Evolutionary conservation across 2,329 filamentous ascomycete genomes (phyloP).

Genomic region (Blumeria hordei): DNA sequence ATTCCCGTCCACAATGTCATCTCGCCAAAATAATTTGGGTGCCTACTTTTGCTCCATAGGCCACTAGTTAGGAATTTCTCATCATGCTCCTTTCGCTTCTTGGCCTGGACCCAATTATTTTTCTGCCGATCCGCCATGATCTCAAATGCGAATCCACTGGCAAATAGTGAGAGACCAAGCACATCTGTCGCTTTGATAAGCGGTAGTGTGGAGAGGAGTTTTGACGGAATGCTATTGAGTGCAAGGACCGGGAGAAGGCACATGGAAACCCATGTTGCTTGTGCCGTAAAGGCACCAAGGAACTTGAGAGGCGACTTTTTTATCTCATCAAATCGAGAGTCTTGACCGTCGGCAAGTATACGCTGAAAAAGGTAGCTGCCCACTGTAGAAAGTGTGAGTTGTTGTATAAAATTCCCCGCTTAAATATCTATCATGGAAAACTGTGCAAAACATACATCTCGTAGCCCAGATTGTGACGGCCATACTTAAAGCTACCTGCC

Average conservation of each 20-base stretch:
- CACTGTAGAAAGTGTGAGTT: slow-evolving; percentile 19
- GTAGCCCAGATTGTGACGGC: slow-evolving; percentile 37
- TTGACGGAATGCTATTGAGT: slow-evolving; percentile 33
- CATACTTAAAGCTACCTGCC: slow-evolving; percentile 28
- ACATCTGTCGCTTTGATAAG: slow-evolving; percentile 26
- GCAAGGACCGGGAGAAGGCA: slow-evolving; percentile 40
- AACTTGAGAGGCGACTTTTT: slow-evolving; percentile 27
- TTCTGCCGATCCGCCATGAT: slow-evolving; percentile 39
- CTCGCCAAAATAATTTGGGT: slow-evolving; percentile 55
- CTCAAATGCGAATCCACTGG: slow-evolving; percentile 34
- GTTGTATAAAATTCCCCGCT: not conserved
- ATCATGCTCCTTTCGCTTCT: slow-evolving; percentile 38
- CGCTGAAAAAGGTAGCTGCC: slow-evolving; percentile 39
- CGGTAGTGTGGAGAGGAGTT: slow-evolving; percentile 24
- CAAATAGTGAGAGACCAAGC: slow-evolving; percentile 31
- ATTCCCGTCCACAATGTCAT: slow-evolving; percentile 44
- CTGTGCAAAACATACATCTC: slow-evolving; percentile 22
- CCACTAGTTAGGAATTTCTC: slow-evolving; percentile 41
- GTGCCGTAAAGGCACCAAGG: slow-evolving; percentile 29
- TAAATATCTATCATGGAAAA: too few species aligned
- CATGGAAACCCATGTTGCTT: slow-evolving; percentile 45
- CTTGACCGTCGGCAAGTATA: slow-evolving; percentile 31
- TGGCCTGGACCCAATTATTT: slow-evolving; percentile 32
- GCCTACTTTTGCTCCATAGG: slow-evolving; percentile 33
- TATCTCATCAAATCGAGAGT: slow-evolving; percentile 32